Evolutionary conservation across 2,329 filamentous ascomycete genomes (phyloP), one percentile per base, ranked within the genome.

Genomic region (Sarocladium oryzae): DNA sequence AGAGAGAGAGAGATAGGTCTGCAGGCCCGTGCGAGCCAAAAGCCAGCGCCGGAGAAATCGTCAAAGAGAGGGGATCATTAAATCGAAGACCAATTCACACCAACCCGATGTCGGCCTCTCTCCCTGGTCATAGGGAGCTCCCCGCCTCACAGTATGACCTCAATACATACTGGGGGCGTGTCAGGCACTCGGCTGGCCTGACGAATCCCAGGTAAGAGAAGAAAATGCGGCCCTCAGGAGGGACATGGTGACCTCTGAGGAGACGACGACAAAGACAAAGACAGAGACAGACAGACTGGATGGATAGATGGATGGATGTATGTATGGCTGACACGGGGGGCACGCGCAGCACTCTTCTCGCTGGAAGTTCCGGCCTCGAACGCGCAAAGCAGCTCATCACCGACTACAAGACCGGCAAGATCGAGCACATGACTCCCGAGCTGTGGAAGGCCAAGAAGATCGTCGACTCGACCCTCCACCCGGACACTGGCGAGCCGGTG

Each of bases 381-480:
- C 74, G 87, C 73, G 90, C 93, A 53, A 97, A 96, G 74, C 71
- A 75, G 55, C 75, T 95, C 60, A 78, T 99, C 55, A 78, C 86
- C 11, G 78, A 84, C 36, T 99, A 96, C 74, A 97, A 96, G 77
- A 83, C 84, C 62, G 91, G 90, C 58, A 82, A 88, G 69, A 74
- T 88, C 54, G 72, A 78, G 59, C 72, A 81, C 51, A 96, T 97
- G 89, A 95, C 85, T 16, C 85, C 89, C 2, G 88, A 96, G 61
- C 73, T 99, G 60, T 99, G 93, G 93, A 76, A 81, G 56, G 93
- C 93, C 40, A 99, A 99, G 80, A 96, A 96, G 77, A 84, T 96
- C 58, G 88, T 97, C 52, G 93, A 99, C 69, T 92, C 93, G 55
- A 99, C 93, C 13, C 72, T 99, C 57, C 93, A 99, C 67, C 93